These are phyloP conservation scores for Quercus lobata DNA, from an alignment of 331 rosid genomes.

Conservation along the genomic window DNA sequence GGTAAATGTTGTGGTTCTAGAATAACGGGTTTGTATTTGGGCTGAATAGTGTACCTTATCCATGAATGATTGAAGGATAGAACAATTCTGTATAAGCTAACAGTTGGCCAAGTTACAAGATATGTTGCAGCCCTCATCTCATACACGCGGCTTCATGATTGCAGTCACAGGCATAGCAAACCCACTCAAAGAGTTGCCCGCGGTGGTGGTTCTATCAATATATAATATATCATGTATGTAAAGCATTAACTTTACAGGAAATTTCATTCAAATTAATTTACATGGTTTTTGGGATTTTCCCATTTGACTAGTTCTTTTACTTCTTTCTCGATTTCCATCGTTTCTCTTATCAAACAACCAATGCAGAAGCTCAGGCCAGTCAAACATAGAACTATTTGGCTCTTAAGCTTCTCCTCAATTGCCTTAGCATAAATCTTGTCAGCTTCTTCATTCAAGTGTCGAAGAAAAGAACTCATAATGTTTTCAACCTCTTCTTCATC, in stretches of 20 bases:
- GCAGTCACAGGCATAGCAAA: no score
- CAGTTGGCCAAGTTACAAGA: no score
- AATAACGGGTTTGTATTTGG: no score
- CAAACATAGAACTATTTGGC: slow-evolving; percentile 47
- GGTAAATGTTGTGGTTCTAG: no score
- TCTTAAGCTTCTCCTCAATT: slow-evolving; percentile 39
- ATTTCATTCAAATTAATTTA: slow-evolving; percentile 31
- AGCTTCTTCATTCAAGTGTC: slow-evolving; percentile 38
- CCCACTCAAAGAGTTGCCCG: no score
- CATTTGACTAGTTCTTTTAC: slow-evolving; percentile 46
- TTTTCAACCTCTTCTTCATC: slow-evolving; percentile 32
- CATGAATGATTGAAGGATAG: no score
- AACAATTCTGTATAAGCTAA: no score
- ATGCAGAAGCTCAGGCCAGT: slow-evolving; percentile 67
- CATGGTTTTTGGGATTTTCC: slow-evolving; percentile 49
- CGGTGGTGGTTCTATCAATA: no score
- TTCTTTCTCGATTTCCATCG: slow-evolving; percentile 43
- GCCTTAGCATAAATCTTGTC: slow-evolving; percentile 18
- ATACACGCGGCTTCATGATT: no score
- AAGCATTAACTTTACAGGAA: slow-evolving; percentile 25
- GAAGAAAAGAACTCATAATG: slow-evolving; percentile 43
- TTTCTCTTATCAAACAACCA: slow-evolving; percentile 45
- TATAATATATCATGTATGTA: not conserved
- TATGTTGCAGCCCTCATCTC: no score
- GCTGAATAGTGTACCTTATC: no score